phyloP scores from a whole-genome alignment of 202 grass and related monocot genomes.

The Musa balbisiana region DNA sequence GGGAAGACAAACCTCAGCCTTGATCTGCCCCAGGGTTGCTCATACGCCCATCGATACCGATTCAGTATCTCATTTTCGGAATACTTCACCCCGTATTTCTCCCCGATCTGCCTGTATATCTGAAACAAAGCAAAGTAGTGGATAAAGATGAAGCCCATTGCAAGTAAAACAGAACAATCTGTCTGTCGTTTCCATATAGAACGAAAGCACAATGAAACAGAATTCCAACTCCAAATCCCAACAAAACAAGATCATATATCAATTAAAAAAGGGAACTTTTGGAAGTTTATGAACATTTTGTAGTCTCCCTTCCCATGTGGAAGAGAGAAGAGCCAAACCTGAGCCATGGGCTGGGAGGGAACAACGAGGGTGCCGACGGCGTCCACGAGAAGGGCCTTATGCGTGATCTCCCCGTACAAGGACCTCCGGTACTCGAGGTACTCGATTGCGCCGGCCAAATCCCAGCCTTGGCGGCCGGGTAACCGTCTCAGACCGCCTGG shows the following conservation, averaged over 20 bases:
- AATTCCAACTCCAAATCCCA: background rate
- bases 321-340: constrained; percentile 28
- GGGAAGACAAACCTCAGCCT: constrained; percentile 49
- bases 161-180: background rate
- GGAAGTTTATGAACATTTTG: background rate
- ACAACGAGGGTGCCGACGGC: constrained; percentile 82
- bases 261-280: background rate
- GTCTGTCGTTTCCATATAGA: background rate
- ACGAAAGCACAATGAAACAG: background rate
- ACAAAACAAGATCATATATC: background rate
- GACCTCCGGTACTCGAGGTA: constrained; percentile 83
- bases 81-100: constrained; percentile 87
- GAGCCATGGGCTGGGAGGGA: constrained; percentile 89
- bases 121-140: constrained; percentile 23
- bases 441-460: constrained; percentile 53
- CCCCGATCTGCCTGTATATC: constrained; percentile 73
- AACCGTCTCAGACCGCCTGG: background rate
- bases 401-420: constrained; percentile 92
- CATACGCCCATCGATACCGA: constrained; percentile 59
- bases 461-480: constrained; percentile 34
- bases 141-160: background rate
- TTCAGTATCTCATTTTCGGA: constrained; percentile 80
- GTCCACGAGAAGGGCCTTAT: constrained; percentile 87
- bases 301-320: background rate
- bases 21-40: constrained; percentile 84